Conservation (phyloP, 1,139 yeast species). For the Taphrina sp. region DNA sequence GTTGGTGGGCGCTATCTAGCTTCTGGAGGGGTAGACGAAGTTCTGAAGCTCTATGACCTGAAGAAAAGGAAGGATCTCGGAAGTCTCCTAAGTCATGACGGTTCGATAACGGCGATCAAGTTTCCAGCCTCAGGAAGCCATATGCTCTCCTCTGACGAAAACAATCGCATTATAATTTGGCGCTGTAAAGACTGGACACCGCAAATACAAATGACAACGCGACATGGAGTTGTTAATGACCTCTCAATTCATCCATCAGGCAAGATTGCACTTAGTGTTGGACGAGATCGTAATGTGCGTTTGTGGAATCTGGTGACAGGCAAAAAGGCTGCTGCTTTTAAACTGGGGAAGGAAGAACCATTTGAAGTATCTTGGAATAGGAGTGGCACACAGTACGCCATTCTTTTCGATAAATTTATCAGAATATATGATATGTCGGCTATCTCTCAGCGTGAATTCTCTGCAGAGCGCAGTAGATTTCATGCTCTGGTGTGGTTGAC, state of each 20-base stretch:
- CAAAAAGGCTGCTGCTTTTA: slow-evolving; percentile 85
- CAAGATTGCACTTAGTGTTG: slow-evolving; percentile 83
- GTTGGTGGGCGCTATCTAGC: slow-evolving; percentile 80
- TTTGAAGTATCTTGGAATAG: slow-evolving; percentile 23
- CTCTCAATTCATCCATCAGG: slow-evolving; percentile 91
- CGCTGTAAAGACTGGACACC: slow-evolving; percentile 96
- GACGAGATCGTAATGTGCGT: slow-evolving; percentile 76
- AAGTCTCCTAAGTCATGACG: slow-evolving; percentile 82
- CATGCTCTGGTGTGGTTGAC: slow-evolving; percentile 17
- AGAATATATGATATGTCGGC: slow-evolving; percentile 26
- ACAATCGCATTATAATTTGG: slow-evolving; percentile 88
- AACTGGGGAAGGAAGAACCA: slow-evolving; percentile 40
- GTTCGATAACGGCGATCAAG: slow-evolving; percentile 73
- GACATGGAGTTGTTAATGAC: slow-evolving; percentile 66
- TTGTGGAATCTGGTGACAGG: slow-evolving; percentile 97
- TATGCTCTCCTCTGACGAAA: slow-evolving; percentile 84
- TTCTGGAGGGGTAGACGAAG: slow-evolving; percentile 95
- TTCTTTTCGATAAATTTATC: slow-evolving; percentile 17
- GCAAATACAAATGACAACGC: slow-evolving; percentile 71
- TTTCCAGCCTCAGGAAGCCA: slow-evolving; percentile 55
- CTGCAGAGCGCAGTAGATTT: slow-evolving; percentile 3
- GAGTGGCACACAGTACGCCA: slow-evolving; percentile 25
- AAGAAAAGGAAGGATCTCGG: slow-evolving; percentile 94
- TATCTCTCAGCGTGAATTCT: slow-evolving; percentile 15
- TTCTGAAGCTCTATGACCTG: slow-evolving; percentile 86